Percentiles rank a stretch among this genome's conserved stretches.
Conservation (phyloP, 768 basidiomycete species). For the Termitomyces bulborhizus region DNA sequence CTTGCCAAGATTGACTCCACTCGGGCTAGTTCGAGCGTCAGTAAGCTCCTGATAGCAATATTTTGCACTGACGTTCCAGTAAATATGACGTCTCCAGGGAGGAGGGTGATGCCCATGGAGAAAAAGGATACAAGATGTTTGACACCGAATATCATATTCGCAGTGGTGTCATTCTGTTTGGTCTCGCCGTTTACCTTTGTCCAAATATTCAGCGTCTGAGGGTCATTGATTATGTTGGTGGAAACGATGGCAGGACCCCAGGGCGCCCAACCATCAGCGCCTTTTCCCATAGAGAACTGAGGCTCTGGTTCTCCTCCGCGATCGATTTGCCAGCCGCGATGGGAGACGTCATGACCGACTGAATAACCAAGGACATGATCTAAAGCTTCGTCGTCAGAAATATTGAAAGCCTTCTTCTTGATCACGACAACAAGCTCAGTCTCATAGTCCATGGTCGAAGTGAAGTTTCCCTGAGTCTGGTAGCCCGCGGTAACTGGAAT, state of each 20-base stretch:
- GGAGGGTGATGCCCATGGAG: slow-evolving; percentile 36
- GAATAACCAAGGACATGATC: slow-evolving; percentile 35
- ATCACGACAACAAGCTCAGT: slow-evolving; percentile 36
- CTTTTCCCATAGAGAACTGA: slow-evolving; percentile 38
- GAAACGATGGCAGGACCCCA: slow-evolving; percentile 35
- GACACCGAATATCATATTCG: slow-evolving; percentile 36
- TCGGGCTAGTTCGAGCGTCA: slow-evolving; percentile 10
- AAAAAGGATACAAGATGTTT: slow-evolving; percentile 34
- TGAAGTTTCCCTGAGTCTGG: slow-evolving; percentile 34
- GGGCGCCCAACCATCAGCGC: slow-evolving; percentile 36
- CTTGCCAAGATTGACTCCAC: slow-evolving; percentile 17
- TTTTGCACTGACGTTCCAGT: slow-evolving; percentile 31
- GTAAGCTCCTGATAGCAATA: not conserved
- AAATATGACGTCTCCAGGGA: slow-evolving; percentile 38
- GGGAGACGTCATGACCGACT: slow-evolving; percentile 36
- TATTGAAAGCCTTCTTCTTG: slow-evolving; percentile 36
- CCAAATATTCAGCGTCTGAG: slow-evolving; percentile 33
- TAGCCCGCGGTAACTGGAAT: slow-evolving; percentile 25
- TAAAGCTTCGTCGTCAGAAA: slow-evolving; percentile 33
- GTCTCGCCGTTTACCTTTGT: slow-evolving; percentile 34
- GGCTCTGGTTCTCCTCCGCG: slow-evolving; percentile 35
- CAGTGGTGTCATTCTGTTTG: slow-evolving; percentile 33
- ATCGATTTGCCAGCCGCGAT: slow-evolving; percentile 38
- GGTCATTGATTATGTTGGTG: slow-evolving; percentile 29
- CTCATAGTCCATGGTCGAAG: slow-evolving; percentile 35